A percentile compares a stretch with the other conserved stretches of the same genome.
These are phyloP conservation scores for Durio zibethinus DNA, from an alignment of 345 rosid genomes.

Conservation along the genomic window DNA sequence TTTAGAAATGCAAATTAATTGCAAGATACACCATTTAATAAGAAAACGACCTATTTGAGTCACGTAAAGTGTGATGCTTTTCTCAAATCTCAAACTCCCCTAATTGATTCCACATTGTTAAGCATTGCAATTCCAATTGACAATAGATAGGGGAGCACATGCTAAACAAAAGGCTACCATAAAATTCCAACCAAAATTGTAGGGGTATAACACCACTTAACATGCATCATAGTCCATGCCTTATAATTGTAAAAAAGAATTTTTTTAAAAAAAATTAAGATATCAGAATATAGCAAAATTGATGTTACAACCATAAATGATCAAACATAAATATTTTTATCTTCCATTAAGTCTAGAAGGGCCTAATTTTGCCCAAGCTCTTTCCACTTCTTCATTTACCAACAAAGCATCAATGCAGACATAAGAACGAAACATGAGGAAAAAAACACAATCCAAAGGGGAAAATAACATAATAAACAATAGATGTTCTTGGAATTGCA, in stretches of 20 bases:
- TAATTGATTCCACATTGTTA: background rate
- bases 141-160: background rate
- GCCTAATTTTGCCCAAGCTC: conserved; percentile 90
- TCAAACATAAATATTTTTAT: conserved; percentile 27
- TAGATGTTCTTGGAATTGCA: background rate
- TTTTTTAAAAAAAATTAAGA: background rate
- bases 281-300: background rate
- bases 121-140: no score
- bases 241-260: background rate
- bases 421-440: background rate
- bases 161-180: background rate
- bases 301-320: background rate
- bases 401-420: conserved; percentile 31
- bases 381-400: conserved; percentile 99
- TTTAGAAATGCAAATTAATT: no score
- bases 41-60: background rate
- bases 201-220: background rate
- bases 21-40: background rate
- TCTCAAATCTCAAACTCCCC: background rate
- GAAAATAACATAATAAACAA: background rate
- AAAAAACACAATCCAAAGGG: background rate
- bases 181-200: background rate
- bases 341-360: conserved; percentile 86
- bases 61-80: background rate
- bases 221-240: background rate